A percentile compares a stretch with the other conserved stretches of the same genome.
Conservation (phyloP, 2,329 filamentous ascomycete species). For the Phyllosticta citrichinensis region DNA sequence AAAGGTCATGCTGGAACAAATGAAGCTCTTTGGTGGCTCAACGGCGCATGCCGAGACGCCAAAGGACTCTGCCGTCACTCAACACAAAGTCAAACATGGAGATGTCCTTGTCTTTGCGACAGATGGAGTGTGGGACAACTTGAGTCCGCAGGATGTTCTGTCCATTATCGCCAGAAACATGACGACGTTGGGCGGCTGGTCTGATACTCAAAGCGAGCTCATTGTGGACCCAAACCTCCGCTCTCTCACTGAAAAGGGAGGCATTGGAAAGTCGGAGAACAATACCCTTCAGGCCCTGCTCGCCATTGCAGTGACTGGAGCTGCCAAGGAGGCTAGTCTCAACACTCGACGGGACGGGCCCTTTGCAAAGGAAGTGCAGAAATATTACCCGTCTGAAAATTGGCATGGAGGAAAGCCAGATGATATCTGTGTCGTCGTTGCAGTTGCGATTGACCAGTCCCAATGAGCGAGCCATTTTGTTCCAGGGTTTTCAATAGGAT, state of each 20-base stretch:
- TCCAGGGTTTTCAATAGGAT: background rate
- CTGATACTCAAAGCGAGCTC: constrained; percentile 40
- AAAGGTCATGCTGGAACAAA: constrained; percentile 64
- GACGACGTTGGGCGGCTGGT: constrained; percentile 66
- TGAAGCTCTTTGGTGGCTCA: constrained; percentile 64
- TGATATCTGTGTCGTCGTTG: constrained; percentile 82
- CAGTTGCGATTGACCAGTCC: constrained; percentile 27
- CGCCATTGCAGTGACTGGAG: constrained; percentile 66
- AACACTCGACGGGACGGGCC: constrained; percentile 78
- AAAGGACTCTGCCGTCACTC: constrained; percentile 69
- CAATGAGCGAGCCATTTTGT: background rate
- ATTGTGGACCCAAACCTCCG: constrained; percentile 52
- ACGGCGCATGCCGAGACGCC: constrained; percentile 71
- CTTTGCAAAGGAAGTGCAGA: constrained; percentile 90
- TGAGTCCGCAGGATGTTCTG: constrained; percentile 83
- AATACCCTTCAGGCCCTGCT: constrained; percentile 65
- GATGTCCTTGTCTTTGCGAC: constrained; percentile 91
- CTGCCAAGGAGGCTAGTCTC: constrained; percentile 75
- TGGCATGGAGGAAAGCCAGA: constrained; percentile 93
- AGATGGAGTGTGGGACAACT: constrained; percentile 92
- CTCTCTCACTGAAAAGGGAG: constrained; percentile 41
- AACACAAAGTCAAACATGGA: constrained; percentile 70
- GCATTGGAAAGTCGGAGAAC: constrained; percentile 30
- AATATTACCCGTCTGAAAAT: constrained; percentile 72
- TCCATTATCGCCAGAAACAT: constrained; percentile 69